Percentiles rank a stretch among this genome's conserved stretches.
Conservation (phyloP, 1,284 basidiomycete genomes). For the Cryptococcus sp. region DNA sequence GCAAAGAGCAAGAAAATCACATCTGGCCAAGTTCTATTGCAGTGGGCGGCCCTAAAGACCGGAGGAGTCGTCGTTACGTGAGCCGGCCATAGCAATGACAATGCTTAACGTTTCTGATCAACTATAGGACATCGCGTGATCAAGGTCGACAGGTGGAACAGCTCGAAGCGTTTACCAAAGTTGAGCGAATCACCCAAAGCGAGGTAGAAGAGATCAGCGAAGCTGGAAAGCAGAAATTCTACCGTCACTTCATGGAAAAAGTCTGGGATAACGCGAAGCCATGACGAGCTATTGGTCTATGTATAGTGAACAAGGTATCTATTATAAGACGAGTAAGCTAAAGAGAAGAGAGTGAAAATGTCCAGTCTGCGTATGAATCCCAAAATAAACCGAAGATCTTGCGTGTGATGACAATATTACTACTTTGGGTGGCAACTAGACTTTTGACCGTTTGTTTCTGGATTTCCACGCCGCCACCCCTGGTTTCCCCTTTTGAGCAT, state of each 20-base stretch:
- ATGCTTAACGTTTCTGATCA: not conserved
- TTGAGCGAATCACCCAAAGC: slow-evolving; percentile 58
- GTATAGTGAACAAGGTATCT: no score
- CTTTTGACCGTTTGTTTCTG: no score
- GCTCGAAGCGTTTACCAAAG: slow-evolving; percentile 52
- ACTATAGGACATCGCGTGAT: slow-evolving; percentile 58
- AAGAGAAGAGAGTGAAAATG: no score
- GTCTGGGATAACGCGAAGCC: slow-evolving; percentile 30
- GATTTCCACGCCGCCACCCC: no score
- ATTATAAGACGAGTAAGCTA: no score
- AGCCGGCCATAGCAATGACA: slow-evolving; percentile 7
- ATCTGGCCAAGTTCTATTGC: slow-evolving; percentile 39
- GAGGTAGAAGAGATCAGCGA: slow-evolving; percentile 49
- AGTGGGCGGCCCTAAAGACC: slow-evolving; percentile 38
- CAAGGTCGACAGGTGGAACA: slow-evolving; percentile 63
- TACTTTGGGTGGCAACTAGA: no score
- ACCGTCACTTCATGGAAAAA: slow-evolving; percentile 24
- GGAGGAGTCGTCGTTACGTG: slow-evolving; percentile 60
- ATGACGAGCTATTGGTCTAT: slow-evolving; percentile 1
- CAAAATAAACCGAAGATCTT: no score
- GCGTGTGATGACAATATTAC: no score
- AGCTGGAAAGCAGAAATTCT: slow-evolving; percentile 32
- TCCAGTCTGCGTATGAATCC: no score
- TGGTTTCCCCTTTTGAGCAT: no score
- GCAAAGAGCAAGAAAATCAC: slow-evolving; percentile 42